Evolutionary conservation across 78 protist genomes (phyloP).

Genomic region (Chrysochromulina tobinii): DNA sequence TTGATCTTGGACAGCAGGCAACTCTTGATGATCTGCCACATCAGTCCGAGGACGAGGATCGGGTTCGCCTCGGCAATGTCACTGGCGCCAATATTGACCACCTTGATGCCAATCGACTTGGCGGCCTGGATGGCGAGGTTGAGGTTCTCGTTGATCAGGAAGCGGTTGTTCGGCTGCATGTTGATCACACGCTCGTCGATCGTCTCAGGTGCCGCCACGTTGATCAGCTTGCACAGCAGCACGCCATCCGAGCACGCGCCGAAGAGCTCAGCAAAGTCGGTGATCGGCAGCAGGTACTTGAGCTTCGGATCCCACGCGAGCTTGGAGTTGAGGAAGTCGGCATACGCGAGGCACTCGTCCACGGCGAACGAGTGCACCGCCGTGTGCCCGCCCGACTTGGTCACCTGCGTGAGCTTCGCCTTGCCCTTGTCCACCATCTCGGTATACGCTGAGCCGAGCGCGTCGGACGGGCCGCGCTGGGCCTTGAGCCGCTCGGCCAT

Average conservation of each 20-base stretch:
- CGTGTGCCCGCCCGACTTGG: too few relatives aligned
- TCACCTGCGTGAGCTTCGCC: too few relatives aligned
- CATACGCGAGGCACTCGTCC: too few relatives aligned
- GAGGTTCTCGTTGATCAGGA: slow-evolving; percentile 27
- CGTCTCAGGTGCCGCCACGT: slow-evolving; percentile 49
- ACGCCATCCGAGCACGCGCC: slow-evolving; percentile 47
- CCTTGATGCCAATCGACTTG: slow-evolving; percentile 82
- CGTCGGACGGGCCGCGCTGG: too few relatives aligned
- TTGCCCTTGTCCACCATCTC: too few relatives aligned
- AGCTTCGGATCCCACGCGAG: slow-evolving; percentile 15
- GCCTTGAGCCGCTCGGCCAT: not conserved
- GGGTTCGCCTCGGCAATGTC: slow-evolving; percentile 46
- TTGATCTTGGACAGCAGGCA: slow-evolving; percentile 82
- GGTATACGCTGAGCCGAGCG: too few relatives aligned
- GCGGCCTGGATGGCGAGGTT: slow-evolving; percentile 84
- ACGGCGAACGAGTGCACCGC: too few relatives aligned
- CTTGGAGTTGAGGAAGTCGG: not conserved
- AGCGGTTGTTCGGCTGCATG: not conserved
- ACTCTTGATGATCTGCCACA: slow-evolving; percentile 89
- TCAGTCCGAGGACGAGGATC: slow-evolving; percentile 73
- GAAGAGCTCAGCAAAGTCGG: not conserved
- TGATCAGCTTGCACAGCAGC: slow-evolving; percentile 70
- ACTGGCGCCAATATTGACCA: slow-evolving; percentile 80
- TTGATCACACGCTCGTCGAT: slow-evolving; percentile 76
- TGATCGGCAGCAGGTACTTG: slow-evolving; percentile 2